Percentiles rank a stretch among this genome's conserved stretches.
Evolutionary conservation across 108 stramenopile genomes (phyloP).

Genomic region (Skeletonema tropicum): DNA sequence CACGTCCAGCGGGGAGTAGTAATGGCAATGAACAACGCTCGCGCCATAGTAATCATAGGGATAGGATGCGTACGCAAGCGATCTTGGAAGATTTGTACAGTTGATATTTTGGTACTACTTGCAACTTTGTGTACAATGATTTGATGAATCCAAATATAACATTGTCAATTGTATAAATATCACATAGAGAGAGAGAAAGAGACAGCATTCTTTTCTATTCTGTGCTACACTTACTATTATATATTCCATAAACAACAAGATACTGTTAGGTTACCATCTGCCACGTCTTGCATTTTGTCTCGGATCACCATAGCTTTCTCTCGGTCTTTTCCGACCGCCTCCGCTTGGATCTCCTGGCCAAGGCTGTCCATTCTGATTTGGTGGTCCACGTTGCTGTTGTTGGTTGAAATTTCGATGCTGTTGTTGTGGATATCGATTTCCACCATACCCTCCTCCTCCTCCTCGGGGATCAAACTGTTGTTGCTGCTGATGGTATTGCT

Average conservation of each 20-base stretch:
- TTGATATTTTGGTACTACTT: not conserved
- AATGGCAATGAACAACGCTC: not conserved
- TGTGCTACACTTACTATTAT: too few species aligned
- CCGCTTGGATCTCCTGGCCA: not conserved
- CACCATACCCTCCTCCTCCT: not conserved
- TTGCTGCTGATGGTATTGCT: not conserved
- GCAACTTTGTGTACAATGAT: too few species aligned
- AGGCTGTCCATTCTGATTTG: not conserved
- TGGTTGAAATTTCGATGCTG: not conserved
- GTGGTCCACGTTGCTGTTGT: not conserved
- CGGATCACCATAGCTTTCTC: not conserved
- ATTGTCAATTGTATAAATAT: not conserved
- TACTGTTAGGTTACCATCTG: not conserved
- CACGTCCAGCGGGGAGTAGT: not conserved
- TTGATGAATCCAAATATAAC: not conserved
- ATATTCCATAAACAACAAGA: too few species aligned
- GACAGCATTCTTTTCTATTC: not conserved
- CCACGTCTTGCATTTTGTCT: not conserved
- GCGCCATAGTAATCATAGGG: conserved; percentile 3
- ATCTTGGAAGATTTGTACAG: conserved; percentile 23
- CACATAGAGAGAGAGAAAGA: not conserved
- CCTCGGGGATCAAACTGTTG: conserved; percentile 4
- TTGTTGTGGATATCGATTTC: not conserved
- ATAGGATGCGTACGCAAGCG: conserved; percentile 10
- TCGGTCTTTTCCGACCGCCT: not conserved